Conservation (phyloP, 768 basidiomycete species). For the Suillus fuscotomentosus region DNA sequence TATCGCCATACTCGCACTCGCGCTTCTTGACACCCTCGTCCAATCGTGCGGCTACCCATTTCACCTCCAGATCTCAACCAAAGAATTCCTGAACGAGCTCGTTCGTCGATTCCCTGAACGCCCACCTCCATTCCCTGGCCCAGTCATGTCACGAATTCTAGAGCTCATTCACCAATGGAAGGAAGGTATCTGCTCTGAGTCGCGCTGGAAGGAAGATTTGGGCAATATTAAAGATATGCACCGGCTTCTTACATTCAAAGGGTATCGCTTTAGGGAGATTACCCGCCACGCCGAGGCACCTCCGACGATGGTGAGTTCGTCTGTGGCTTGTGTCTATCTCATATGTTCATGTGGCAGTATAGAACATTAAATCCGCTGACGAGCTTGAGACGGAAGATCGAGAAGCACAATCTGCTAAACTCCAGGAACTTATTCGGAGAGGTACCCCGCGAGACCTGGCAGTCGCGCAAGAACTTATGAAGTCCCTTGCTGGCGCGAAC, state of each 20-base stretch:
- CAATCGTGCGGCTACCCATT: constrained; percentile 97
- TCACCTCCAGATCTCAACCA: constrained; percentile 94
- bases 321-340: constrained; percentile 13
- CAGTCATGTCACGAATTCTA: constrained; percentile 92
- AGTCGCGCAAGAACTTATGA: constrained; percentile 97
- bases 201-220: constrained; percentile 93
- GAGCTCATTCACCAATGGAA: constrained; percentile 95
- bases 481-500: constrained; percentile 89
- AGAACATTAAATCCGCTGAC: constrained; percentile 93
- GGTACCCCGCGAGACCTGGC: constrained; percentile 95
- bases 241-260: constrained; percentile 89
- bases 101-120: constrained; percentile 97
- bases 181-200: constrained; percentile 84
- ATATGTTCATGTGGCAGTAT: constrained; percentile 17
- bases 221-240: constrained; percentile 99
- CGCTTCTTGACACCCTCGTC: constrained; percentile 88
- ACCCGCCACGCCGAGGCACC: constrained; percentile 18
- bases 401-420: constrained; percentile 91
- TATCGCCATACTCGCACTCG: constrained; percentile 80
- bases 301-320: constrained; percentile 20
- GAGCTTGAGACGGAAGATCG: constrained; percentile 96
- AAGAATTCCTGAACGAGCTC: constrained; percentile 98
- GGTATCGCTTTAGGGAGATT: constrained; percentile 71
- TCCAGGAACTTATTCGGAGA: constrained; percentile 96
- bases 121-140: constrained; percentile 91